These are phyloP conservation scores for Trametes sanguinea DNA, from an alignment of 768 basidiomycete species.

Conservation along the genomic window DNA sequence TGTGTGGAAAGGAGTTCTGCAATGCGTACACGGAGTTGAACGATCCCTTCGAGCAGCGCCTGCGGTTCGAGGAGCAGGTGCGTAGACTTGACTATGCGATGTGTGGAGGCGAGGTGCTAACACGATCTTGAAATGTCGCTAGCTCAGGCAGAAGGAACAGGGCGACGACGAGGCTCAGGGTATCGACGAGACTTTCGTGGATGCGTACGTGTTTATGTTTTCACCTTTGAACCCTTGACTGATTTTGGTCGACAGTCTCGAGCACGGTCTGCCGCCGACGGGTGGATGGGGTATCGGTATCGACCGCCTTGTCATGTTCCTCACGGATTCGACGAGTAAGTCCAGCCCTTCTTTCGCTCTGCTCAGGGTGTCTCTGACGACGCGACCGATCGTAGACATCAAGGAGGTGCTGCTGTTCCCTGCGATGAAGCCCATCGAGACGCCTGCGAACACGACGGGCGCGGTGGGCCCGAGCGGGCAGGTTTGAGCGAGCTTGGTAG, in stretches of 20 bases:
- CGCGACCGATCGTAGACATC: constrained; percentile 59
- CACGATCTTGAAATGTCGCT: constrained; percentile 3
- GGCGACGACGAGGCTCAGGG: constrained; percentile 99
- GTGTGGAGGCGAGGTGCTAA: neutral
- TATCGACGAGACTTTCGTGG: constrained; percentile 92
- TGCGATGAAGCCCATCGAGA: constrained; percentile 89
- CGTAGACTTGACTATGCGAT: constrained; percentile 2
- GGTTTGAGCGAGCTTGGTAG: constrained; percentile 12
- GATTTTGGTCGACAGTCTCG: constrained; percentile 56
- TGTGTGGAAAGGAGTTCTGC: constrained; percentile 98
- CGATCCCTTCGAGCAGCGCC: constrained; percentile 94
- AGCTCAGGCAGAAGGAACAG: constrained; percentile 89
- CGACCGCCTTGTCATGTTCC: constrained; percentile 97
- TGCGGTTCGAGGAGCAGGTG: constrained; percentile 94
- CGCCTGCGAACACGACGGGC: constrained; percentile 38
- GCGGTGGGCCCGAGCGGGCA: constrained; percentile 35
- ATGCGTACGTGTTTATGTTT: too few species aligned
- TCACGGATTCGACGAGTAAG: constrained; percentile 93
- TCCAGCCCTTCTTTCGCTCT: constrained; percentile 13
- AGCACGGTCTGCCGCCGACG: constrained; percentile 96
- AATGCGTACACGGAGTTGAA: constrained; percentile 99
- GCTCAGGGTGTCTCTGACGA: neutral
- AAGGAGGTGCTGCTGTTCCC: constrained; percentile 97
- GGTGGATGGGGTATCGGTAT: constrained; percentile 98
- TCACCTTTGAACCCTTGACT: too few species aligned